Percentiles rank a stretch among this genome's conserved stretches.
phyloP scores from a whole-genome alignment of 2,329 filamentous ascomycete species.

The Pestalotiopsis sp. region DNA sequence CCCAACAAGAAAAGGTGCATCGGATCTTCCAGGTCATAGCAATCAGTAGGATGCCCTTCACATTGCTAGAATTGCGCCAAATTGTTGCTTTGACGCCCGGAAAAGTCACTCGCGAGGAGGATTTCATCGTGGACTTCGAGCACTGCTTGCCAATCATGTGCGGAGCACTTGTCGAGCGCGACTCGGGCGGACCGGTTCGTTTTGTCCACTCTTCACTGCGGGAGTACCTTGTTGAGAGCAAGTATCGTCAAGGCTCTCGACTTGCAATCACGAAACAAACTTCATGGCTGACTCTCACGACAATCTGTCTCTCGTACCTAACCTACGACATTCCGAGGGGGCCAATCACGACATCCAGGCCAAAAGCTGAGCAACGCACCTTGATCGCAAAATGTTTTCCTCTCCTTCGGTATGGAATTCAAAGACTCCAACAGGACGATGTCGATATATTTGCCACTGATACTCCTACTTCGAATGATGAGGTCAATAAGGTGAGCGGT shows the following conservation, averaged over 20 bases:
- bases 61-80: background rate
- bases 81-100: background rate
- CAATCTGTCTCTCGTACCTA: background rate
- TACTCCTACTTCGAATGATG: background rate
- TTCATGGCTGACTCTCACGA: background rate
- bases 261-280: background rate
- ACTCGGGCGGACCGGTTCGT: background rate
- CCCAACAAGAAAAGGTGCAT: background rate
- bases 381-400: background rate
- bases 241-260: background rate
- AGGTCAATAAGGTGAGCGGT: background rate
- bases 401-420: background rate
- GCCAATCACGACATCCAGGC: background rate
- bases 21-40: background rate
- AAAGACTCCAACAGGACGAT: background rate
- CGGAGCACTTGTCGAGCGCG: background rate
- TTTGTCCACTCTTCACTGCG: background rate
- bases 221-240: background rate
- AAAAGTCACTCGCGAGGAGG: background rate
- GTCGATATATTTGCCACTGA: background rate
- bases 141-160: background rate
- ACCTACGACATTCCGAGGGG: background rate
- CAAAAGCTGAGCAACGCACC: background rate
- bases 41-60: background rate
- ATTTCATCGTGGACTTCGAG: background rate